These are phyloP conservation scores for Wickerhamiella infanticola DNA, from an alignment of 1,139 yeast species.

Conservation along the genomic window DNA sequence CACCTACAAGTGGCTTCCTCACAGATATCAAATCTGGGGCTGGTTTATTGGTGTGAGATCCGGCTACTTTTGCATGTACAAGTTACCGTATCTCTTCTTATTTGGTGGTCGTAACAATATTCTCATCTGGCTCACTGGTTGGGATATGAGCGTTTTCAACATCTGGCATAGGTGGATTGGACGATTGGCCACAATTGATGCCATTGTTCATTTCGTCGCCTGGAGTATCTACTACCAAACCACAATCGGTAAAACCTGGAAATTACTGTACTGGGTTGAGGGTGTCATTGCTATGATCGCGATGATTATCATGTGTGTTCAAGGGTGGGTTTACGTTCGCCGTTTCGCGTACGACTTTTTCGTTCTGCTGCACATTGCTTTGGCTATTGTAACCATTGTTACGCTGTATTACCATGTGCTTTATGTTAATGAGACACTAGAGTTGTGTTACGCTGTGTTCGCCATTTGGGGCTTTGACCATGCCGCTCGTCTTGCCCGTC, in stretches of 20 bases:
- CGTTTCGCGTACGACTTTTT: slow-evolving; percentile 30
- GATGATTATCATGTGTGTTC: slow-evolving; percentile 24
- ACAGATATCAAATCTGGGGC: neutral
- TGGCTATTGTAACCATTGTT: slow-evolving; percentile 41
- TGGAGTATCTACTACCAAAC: slow-evolving; percentile 9
- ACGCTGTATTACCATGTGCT: slow-evolving; percentile 50
- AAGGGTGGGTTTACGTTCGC: slow-evolving; percentile 27
- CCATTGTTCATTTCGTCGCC: slow-evolving; percentile 19
- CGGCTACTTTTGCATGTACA: slow-evolving; percentile 40
- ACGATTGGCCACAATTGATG: slow-evolving; percentile 33
- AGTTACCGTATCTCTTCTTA: slow-evolving; percentile 37
- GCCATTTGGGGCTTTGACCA: slow-evolving; percentile 38
- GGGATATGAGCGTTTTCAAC: slow-evolving; percentile 45
- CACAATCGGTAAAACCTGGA: slow-evolving; percentile 7
- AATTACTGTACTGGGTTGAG: slow-evolving; percentile 21
- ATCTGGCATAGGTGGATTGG: slow-evolving; percentile 48
- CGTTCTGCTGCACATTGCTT: slow-evolving; percentile 30
- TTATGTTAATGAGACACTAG: slow-evolving; percentile 12
- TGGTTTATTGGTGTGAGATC: slow-evolving; percentile 37
- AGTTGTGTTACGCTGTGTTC: slow-evolving; percentile 34
- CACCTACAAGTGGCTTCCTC: neutral
- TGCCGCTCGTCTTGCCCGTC: slow-evolving; percentile 24
- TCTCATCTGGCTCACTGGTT: slow-evolving; percentile 39
- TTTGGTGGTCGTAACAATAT: slow-evolving; percentile 52
- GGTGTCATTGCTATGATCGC: slow-evolving; percentile 24